Evolutionary conservation across 106 monocot species (phyloP), one percentile per base, ranked within the genome.

Genomic region (Dendrobium huoshanense): DNA sequence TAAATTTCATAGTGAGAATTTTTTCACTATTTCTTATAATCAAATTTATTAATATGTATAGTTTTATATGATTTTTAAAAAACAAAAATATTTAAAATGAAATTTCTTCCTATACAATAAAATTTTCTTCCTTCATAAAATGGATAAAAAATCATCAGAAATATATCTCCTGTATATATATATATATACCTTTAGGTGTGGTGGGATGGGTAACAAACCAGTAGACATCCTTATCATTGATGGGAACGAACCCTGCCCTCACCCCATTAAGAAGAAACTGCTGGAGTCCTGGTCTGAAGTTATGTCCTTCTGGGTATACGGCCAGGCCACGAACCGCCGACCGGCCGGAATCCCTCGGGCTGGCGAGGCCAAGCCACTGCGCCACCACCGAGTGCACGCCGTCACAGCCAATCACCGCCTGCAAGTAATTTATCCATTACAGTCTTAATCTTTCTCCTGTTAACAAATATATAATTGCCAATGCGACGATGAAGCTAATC

Each of bases 341-440:
- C 9, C 88, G 51, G 25, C 82, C 80, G 0, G 88, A 82, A 41
- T 75, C 51, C 29, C 82, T 24, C 0, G 85, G 85, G 9, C 77
- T 56, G 0, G 56, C 25, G 9, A 82, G 80, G 0, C 88, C 82
- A 13, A 88, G 41, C 85, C 88, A 85, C 24, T 77, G 72, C 2
- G 85, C 84, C 40, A 88, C 88, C 49, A 85, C 79, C 2, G 88
- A 88, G 44, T 82, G 85, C 70, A 88, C 80, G 0, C 85, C 85
- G 55, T 88, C 88, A 16, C 88, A 88, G 6, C 88, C 88, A 6
- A 88, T 88, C 82, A 88, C n/a, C 6, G 80, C 80, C 77, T 85
- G 64, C 64, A 64, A 64, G 20, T 22, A 18, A 18, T 20, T 64
- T 24, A 64, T 37, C 37, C 37, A 37, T 37, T 37, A 37, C 37